phyloP scores from a whole-genome alignment of 2,329 filamentous ascomycete species.

The Diaporthe australafricana region DNA sequence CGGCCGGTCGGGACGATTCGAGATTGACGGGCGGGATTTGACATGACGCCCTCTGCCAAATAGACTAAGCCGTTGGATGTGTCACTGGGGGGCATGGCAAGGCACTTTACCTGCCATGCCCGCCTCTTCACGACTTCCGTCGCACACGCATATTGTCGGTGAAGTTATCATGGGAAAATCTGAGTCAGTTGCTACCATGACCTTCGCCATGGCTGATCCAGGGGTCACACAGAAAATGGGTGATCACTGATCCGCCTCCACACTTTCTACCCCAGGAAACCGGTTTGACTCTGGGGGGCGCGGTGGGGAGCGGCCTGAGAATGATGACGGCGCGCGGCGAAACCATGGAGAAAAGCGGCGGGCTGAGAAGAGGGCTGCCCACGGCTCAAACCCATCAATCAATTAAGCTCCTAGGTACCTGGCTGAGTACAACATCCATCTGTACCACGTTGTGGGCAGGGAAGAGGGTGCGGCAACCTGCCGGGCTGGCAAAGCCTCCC shows the following conservation, averaged over 20 bases:
- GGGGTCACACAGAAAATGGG: constrained; percentile 17
- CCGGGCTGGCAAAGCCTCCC: background rate
- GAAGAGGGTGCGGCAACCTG: background rate
- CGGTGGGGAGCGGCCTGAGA: background rate
- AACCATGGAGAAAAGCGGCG: constrained; percentile 5
- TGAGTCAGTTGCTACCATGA: constrained; percentile 29
- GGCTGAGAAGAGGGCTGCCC: background rate
- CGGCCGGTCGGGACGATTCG: background rate
- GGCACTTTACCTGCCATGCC: constrained; percentile 22
- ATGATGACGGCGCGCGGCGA: constrained; percentile 14
- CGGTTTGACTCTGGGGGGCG: constrained; percentile 19
- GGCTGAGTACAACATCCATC: constrained; percentile 10
- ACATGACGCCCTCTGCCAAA: background rate
- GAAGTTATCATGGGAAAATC: constrained; percentile 26
- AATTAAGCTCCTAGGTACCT: constrained; percentile 4
- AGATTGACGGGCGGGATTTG: constrained; percentile 19
- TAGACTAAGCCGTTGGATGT: background rate
- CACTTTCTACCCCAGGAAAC: constrained; percentile 23
- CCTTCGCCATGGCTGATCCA: background rate
- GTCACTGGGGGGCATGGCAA: constrained; percentile 3
- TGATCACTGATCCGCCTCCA: constrained; percentile 18
- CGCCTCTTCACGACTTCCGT: background rate
- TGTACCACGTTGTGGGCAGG: constrained; percentile 18
- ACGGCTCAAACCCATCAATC: background rate
- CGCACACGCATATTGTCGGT: constrained; percentile 36